Base-by-base conservation (phyloP, 179 eudicot species). In the Camellia oleifera region DNA sequence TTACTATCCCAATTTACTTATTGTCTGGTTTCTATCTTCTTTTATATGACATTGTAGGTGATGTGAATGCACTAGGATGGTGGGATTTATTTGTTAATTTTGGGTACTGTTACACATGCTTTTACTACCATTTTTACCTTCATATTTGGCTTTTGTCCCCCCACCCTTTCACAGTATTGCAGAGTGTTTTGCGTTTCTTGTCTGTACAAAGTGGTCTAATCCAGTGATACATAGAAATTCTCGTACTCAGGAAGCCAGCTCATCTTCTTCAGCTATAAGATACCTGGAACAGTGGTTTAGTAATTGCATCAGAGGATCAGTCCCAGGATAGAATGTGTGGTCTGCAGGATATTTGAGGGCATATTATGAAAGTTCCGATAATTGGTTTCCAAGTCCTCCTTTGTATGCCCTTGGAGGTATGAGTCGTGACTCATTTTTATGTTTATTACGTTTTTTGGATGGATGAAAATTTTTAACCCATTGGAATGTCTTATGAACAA, bases 181-280 rank as follows among this genome's bases (percentile, higher is more conserved):
- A 3, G 93, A 95, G 87, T 95, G 97, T 89, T 95, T 95, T 90
- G 91, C 99, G 9, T 95, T 93, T 85, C 99, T 95, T 85, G 97
- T 95, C 80, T 95, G 99, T 77, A 95, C 98, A 72, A 95, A 91
- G 88, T 95, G 99, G 99, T 91, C 97, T 56, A 95, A 95, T 81
- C 97, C 99, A 48, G 83, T 86, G 82, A 94, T 95, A 81, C 95
- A 95, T 83, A 82, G 90, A 84, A 83, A 81, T 81, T 77, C 88
- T 61, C 80, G 69, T 42, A 78, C 87, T 64, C 86, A 72, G 77
- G 97, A 87, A 83, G 86, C 86, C 65, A 84, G 90, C 74, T 88
- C 98, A 76, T 90, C 99, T 32, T 89, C 97, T 63, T 80, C 87
- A 42, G 57, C 91, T 75, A 79, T 91, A 86, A 79, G 91, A 81